Conservation (phyloP, 371 early-diverging fungal species). For the Conidiobolus coronatus region DNA sequence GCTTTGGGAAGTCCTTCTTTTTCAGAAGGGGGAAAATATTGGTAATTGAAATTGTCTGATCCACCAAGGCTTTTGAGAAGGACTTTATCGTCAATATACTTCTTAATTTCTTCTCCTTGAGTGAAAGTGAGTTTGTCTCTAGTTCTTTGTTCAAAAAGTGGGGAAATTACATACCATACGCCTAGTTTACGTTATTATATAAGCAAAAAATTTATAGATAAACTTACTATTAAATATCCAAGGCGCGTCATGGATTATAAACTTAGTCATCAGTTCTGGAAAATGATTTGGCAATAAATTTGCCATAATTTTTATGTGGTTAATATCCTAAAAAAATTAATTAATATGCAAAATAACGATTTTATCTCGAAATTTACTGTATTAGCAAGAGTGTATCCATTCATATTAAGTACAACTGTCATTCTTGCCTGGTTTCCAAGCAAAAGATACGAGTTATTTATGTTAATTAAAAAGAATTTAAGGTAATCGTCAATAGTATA, state of each 20-base stretch:
- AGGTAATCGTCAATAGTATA: no score
- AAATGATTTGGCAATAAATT: constrained; percentile 22
- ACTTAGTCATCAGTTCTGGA: constrained; percentile 60
- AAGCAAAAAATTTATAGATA: no score
- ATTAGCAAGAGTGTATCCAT: no score
- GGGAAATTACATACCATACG: constrained; percentile 53
- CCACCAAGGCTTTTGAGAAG: constrained; percentile 13
- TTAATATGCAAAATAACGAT: no score
- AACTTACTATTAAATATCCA: constrained; percentile 67
- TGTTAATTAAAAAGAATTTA: no score
- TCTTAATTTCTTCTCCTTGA: constrained; percentile 25
- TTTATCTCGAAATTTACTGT: no score
- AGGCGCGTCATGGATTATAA: constrained; percentile 64
- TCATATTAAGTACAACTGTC: no score
- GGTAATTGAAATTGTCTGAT: constrained; percentile 11
- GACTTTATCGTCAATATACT: constrained; percentile 23
- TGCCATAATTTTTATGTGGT: no score
- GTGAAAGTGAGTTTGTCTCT: constrained; percentile 61
- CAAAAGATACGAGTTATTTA: no score
- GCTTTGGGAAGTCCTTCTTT: constrained; percentile 9
- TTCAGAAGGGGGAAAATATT: constrained; percentile 10
- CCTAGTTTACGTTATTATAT: constrained; percentile 66
- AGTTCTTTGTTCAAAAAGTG: constrained; percentile 77
- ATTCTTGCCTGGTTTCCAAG: no score
- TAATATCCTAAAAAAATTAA: constrained; percentile 13